phyloP scores from a whole-genome alignment of 352 stramenopile species.

The Pythium periplocum region DNA sequence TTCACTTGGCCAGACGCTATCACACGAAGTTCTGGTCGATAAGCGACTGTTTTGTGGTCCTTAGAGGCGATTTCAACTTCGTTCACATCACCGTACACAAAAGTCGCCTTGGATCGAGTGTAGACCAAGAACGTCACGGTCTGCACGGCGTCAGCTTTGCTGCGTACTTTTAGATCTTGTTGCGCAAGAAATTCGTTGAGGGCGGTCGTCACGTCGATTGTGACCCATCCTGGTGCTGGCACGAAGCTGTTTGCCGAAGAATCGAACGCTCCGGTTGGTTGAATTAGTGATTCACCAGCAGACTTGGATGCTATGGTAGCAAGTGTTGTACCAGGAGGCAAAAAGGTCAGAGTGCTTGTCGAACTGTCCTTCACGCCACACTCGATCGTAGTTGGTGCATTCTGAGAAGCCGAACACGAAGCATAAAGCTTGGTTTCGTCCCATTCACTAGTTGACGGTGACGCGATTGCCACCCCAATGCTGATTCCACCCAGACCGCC shows the following conservation, averaged over 20 bases:
- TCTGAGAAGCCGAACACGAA: conserved; percentile 13
- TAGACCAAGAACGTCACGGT: conserved; percentile 53
- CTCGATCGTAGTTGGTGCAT: not conserved
- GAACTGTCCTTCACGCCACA: not conserved
- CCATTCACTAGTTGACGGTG: conserved; percentile 15
- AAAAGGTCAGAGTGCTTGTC: conserved; percentile 3
- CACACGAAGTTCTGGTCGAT: conserved; percentile 37
- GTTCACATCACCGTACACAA: conserved; percentile 45
- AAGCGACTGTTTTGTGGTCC: conserved; percentile 27
- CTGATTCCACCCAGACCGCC: conserved; percentile 45
- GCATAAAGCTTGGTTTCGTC: conserved; percentile 28
- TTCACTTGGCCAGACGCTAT: conserved; percentile 52
- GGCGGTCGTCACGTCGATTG: conserved; percentile 62
- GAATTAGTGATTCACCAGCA: conserved; percentile 26
- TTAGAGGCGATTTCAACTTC: conserved; percentile 56
- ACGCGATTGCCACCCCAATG: conserved; percentile 34
- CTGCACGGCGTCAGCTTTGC: conserved; percentile 3
- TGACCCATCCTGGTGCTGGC: conserved; percentile 38
- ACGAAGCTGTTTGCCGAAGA: conserved; percentile 30
- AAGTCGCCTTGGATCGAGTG: conserved; percentile 28
- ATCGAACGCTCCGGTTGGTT: conserved; percentile 31
- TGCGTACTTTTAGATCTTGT: conserved; percentile 10
- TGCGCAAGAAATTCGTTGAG: conserved; percentile 43
- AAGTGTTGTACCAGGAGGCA: conserved; percentile 27
- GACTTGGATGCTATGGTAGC: conserved; percentile 15